A percentile compares a stretch with the other conserved stretches of the same genome.
phyloP scores from a whole-genome alignment of 2,329 filamentous ascomycete genomes.

The Drechmeria coniospora region DNA sequence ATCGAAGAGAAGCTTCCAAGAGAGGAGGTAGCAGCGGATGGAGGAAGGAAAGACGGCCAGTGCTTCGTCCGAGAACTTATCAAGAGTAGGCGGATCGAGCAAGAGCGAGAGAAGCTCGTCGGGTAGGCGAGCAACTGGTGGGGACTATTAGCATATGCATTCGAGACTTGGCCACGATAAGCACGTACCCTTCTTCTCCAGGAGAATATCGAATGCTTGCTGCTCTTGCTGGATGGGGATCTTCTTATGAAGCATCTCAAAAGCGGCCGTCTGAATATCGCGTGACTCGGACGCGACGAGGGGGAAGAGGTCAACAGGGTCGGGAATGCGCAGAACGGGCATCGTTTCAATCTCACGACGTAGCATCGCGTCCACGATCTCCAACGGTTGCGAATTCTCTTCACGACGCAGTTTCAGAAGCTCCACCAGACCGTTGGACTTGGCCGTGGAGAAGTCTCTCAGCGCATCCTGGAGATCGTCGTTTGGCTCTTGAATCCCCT shows the following conservation, averaged over 20 bases:
- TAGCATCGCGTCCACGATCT: slow-evolving; percentile 62
- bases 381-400: slow-evolving; percentile 44
- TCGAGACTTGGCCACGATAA: not conserved
- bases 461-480: slow-evolving; percentile 73
- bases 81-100: slow-evolving; percentile 58
- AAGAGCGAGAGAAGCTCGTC: slow-evolving; percentile 76
- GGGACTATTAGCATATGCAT: not conserved
- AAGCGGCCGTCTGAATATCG: slow-evolving; percentile 66
- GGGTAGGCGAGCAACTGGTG: slow-evolving; percentile 50
- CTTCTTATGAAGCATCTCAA: slow-evolving; percentile 63
- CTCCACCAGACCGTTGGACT: slow-evolving; percentile 43
- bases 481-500: slow-evolving; percentile 55
- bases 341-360: slow-evolving; percentile 53
- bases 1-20: slow-evolving; percentile 84
- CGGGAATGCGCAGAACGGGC: slow-evolving; percentile 43
- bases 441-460: slow-evolving; percentile 38
- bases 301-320: slow-evolving; percentile 55
- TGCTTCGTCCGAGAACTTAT: slow-evolving; percentile 48
- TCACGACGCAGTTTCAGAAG: slow-evolving; percentile 41
- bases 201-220: slow-evolving; percentile 58
- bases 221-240: slow-evolving; percentile 68
- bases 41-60: slow-evolving; percentile 53
- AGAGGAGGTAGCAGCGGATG: slow-evolving; percentile 67
- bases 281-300: slow-evolving; percentile 62
- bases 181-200: slow-evolving; percentile 47